These are phyloP conservation scores for Zymoseptoria passerinii DNA, from an alignment of 2,329 filamentous ascomycete genomes.

Conservation along the genomic window DNA sequence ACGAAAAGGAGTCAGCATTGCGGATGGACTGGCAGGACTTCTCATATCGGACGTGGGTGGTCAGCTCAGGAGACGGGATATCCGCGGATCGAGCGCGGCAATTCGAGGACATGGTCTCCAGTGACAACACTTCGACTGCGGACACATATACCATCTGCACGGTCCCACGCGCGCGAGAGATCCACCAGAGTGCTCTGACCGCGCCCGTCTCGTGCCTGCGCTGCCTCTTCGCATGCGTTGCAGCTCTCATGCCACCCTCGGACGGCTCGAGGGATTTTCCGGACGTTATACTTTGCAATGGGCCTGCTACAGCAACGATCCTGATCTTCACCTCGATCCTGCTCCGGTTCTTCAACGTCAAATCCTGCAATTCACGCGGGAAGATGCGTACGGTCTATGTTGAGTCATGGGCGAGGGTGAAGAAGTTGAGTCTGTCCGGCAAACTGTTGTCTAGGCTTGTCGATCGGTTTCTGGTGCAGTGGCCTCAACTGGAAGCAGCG, in stretches of 20 bases:
- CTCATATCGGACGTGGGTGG: conserved; percentile 68
- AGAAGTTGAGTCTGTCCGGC: conserved; percentile 74
- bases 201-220: conserved; percentile 60
- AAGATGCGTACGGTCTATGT: conserved; percentile 73
- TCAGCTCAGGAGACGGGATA: conserved; percentile 67
- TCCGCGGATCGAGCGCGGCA: conserved; percentile 56
- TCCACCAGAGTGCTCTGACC: conserved; percentile 73
- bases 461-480: conserved; percentile 77
- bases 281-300: conserved; percentile 75
- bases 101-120: conserved; percentile 46
- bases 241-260: conserved; percentile 38
- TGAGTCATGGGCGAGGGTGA: conserved; percentile 86
- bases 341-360: conserved; percentile 45
- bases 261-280: conserved; percentile 43
- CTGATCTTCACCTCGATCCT: conserved; percentile 52
- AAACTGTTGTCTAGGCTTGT: conserved; percentile 63
- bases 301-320: conserved; percentile 79
- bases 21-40: conserved; percentile 37
- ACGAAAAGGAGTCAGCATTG: conserved; percentile 21
- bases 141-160: conserved; percentile 54
- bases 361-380: conserved; percentile 33
- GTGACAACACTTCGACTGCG: neutral
- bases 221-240: conserved; percentile 57
- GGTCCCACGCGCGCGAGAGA: conserved; percentile 67
- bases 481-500: conserved; percentile 50